These are phyloP conservation scores for Pleurostoma richardsiae DNA, from an alignment of 2,329 filamentous ascomycete genomes.

Conservation along the genomic window DNA sequence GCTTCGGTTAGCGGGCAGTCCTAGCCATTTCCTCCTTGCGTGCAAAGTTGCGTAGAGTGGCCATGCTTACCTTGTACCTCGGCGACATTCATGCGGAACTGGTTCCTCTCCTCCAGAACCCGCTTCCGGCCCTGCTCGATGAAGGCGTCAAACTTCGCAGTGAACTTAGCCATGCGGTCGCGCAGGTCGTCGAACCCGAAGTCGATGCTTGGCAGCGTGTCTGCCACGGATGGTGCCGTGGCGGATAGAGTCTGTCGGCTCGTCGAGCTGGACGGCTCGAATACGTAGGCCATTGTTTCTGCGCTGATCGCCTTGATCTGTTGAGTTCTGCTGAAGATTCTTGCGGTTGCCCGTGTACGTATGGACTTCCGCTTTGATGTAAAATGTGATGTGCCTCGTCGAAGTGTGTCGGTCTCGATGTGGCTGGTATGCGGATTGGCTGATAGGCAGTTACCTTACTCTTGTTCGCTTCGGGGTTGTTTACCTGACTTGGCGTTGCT, in stretches of 20 bases:
- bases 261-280: constrained; percentile 65
- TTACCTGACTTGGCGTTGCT: too few species aligned
- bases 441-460: too few species aligned
- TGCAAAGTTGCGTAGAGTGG: neutral
- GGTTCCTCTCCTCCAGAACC: constrained; percentile 87
- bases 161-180: constrained; percentile 93
- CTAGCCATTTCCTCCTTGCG: neutral
- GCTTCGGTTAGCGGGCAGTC: neutral
- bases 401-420: too few species aligned
- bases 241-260: constrained; percentile 57
- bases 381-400: too few species aligned
- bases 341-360: too few species aligned
- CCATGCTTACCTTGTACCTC: constrained; percentile 76
- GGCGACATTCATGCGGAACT: constrained; percentile 84
- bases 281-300: constrained; percentile 49
- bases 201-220: constrained; percentile 81
- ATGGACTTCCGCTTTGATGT: too few species aligned
- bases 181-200: constrained; percentile 96
- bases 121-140: constrained; percentile 88
- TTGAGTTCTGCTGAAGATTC: too few species aligned
- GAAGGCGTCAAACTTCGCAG: constrained; percentile 82
- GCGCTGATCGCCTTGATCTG: too few species aligned
- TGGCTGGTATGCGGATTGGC: too few species aligned
- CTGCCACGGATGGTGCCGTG: constrained; percentile 62
- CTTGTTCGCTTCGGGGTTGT: too few species aligned